Conservation (phyloP, 2,329 filamentous ascomycete species). For the Hypoxylon sp. region DNA sequence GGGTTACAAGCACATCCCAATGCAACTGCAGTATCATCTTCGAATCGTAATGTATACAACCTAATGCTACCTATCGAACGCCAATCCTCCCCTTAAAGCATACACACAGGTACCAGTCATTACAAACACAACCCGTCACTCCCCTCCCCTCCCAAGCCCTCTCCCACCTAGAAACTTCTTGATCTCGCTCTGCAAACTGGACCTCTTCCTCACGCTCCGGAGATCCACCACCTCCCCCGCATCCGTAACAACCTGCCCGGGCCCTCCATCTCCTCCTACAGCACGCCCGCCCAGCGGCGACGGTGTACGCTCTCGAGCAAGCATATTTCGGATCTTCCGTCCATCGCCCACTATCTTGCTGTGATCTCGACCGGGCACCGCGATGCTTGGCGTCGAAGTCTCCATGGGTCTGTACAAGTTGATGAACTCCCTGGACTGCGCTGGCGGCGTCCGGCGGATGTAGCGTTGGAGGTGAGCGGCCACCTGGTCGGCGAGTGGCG, state of each 20-base stretch:
- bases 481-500: constrained; percentile 41
- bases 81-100: not conserved
- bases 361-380: constrained; percentile 36
- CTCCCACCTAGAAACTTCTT: constrained; percentile 37
- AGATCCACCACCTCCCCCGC: constrained; percentile 30
- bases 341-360: constrained; percentile 18
- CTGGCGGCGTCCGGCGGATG: constrained; percentile 45
- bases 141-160: constrained; percentile 9
- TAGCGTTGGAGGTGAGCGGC: constrained; percentile 40
- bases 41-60: constrained; percentile 14
- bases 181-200: constrained; percentile 40
- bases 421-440: constrained; percentile 49
- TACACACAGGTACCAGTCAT: not conserved
- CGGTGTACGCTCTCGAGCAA: constrained; percentile 25
- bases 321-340: constrained; percentile 14
- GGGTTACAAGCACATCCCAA: not conserved
- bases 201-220: constrained; percentile 34
- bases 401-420: constrained; percentile 41
- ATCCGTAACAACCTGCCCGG: constrained; percentile 15
- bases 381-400: constrained; percentile 26
- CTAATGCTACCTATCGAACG: constrained; percentile 9
- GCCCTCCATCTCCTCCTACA: not conserved
- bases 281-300: constrained; percentile 14
- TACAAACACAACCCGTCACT: not conserved
- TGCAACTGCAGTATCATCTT: not conserved